Conservation (phyloP, 2,329 filamentous ascomycete species). For the Penicillium sp. region DNA sequence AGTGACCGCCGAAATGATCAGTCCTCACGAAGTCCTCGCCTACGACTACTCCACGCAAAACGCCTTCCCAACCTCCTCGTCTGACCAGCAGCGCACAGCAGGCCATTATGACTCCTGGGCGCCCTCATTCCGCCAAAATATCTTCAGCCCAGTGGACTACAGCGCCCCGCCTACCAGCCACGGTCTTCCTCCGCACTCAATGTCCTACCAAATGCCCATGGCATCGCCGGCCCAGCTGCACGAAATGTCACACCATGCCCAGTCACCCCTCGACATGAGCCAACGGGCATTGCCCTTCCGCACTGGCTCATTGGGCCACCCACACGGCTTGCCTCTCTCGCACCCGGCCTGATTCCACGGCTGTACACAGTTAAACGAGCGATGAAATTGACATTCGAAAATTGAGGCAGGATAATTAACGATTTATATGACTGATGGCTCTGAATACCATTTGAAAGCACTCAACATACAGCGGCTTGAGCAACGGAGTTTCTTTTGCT, state of each 20-base stretch:
- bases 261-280: conserved; percentile 19
- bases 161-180: conserved; percentile 18
- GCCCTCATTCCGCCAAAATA: conserved; percentile 32
- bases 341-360: conserved; percentile 18
- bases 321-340: conserved; percentile 23
- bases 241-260: conserved; percentile 26
- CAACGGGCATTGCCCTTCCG: conserved; percentile 29
- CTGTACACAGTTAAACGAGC: conserved; percentile 15
- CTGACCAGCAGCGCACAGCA: conserved; percentile 22
- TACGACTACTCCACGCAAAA: conserved; percentile 32
- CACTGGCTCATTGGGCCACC: conserved; percentile 32
- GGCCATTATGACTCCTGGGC: conserved; percentile 32
- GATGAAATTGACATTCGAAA: conserved; percentile 1
- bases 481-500: not conserved
- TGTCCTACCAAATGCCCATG: conserved; percentile 32
- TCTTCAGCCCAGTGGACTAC: conserved; percentile 36
- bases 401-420: conserved; percentile 14
- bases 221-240: conserved; percentile 22
- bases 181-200: conserved; percentile 23
- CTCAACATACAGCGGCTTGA: conserved; percentile 7
- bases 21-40: conserved; percentile 29
- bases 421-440: conserved; percentile 30
- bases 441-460: conserved; percentile 19
- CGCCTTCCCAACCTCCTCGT: conserved; percentile 22
- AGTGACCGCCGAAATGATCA: conserved; percentile 26